Base-by-base conservation (phyloP, 164 flowering plant genomes). In the Piper longum region DNA sequence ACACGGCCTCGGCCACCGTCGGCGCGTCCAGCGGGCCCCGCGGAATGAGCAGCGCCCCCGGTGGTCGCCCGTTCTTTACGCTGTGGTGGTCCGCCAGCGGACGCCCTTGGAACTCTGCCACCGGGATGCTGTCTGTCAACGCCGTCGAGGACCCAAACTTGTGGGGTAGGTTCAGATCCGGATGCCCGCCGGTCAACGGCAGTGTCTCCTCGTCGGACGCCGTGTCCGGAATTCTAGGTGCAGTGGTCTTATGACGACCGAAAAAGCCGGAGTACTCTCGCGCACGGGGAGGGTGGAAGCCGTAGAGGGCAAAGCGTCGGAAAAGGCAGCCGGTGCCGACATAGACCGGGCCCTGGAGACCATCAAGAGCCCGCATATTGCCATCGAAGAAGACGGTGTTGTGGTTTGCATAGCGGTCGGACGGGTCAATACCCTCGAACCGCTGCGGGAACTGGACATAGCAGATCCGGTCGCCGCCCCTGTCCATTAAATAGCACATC, bases 271-370 rank as follows among this genome's bases (percentile, higher is more conserved):
- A 3, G 65, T 88, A 85, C 66, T 88, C 91, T 42, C 73, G 79
- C 16, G 88, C 83, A 52, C 93, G 72, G 3, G 97, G 97, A 4
- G 97, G 97, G 62, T 70, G 72, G 65, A 85, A 91, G 4, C 97
- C 96, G 54, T 91, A 91, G 0, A 88, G 75, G 4, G 97, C 97
- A 66, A 72, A 83, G 8, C 96, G 69, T 51, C 97, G 73, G 72
- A 91, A 91, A 85, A 91, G 73, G 75, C 93, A 86, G 0, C 97
- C 97, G 4, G 97, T 91, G 56, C 97, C 97, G 5, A 91, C 97
- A 51, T 91, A 91, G 17, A 91, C 88, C 0, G 97, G 97, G 0
- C 97, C 97, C 66, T 91, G 96, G 5, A 91, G 81, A 56, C 97
- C 96, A 60, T 88, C 97, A 16, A 88, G 70, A 1, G 97, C 96